Evolutionary conservation across 2,329 filamentous ascomycete genomes (phyloP).

Genomic region (Tolypocladium sp.): DNA sequence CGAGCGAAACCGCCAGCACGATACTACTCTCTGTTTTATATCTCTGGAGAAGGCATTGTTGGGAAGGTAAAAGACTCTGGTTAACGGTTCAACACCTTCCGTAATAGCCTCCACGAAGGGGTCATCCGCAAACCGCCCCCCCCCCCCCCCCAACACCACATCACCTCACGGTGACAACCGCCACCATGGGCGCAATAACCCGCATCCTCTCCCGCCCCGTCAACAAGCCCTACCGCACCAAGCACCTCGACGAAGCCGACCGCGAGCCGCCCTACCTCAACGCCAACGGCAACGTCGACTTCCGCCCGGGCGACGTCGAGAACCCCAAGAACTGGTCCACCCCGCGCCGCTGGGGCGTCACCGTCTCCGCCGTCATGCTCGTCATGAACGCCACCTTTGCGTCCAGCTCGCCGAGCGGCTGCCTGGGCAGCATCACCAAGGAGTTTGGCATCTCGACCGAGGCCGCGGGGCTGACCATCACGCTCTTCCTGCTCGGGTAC

Average conservation of each 20-base stretch:
- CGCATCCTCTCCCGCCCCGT: conserved; percentile 39
- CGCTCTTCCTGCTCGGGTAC: conserved; percentile 47
- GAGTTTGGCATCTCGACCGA: conserved; percentile 36
- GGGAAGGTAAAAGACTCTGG: background rate
- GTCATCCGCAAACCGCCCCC: too few species aligned
- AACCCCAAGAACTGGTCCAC: conserved; percentile 39
- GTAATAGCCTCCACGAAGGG: background rate
- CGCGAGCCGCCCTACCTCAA: conserved; percentile 31
- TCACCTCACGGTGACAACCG: background rate
- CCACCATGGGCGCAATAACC: conserved; percentile 2
- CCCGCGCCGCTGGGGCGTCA: conserved; percentile 29
- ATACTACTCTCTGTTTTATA: background rate
- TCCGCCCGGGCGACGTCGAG: conserved; percentile 39
- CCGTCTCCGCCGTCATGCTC: conserved; percentile 30
- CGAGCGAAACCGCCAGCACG: background rate
- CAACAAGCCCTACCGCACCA: conserved; percentile 41
- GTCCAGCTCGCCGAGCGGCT: conserved; percentile 22
- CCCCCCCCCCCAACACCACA: too few species aligned
- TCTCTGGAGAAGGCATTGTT: background rate
- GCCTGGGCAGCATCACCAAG: conserved; percentile 17
- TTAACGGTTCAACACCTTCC: too few species aligned
- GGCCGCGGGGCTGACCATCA: conserved; percentile 39
- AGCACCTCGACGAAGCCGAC: conserved; percentile 10
- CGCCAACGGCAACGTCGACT: conserved; percentile 39
- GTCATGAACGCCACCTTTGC: conserved; percentile 49